These are phyloP conservation scores for Yamadazyma kitorensis DNA, from an alignment of 805 yeast genomes.

Conservation along the genomic window DNA sequence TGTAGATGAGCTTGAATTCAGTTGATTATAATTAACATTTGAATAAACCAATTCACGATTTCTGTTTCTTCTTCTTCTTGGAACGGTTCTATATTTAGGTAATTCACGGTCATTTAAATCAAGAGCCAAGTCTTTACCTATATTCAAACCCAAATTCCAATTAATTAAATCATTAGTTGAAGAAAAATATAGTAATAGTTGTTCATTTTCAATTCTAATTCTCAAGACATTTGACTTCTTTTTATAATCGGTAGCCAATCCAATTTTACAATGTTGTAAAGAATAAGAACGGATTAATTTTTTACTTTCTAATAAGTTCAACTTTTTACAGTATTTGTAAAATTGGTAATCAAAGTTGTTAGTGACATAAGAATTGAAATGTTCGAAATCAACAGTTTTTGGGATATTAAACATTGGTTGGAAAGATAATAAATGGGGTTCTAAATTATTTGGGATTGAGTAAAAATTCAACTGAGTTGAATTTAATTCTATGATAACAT, in stretches of 20 bases:
- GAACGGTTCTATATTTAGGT: conserved; percentile 79
- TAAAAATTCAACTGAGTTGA: conserved; percentile 83
- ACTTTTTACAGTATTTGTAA: conserved; percentile 20
- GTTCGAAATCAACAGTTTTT: conserved; percentile 2
- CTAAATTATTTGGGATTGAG: conserved; percentile 31
- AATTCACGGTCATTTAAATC: conserved; percentile 69
- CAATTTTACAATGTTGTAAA: conserved; percentile 79
- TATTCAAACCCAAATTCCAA: conserved; percentile 72
- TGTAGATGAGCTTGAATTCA: too few relatives aligned
- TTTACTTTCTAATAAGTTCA: conserved; percentile 17
- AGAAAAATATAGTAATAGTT: conserved; percentile 65
- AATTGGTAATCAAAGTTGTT: conserved; percentile 26
- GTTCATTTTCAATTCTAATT: conserved; percentile 79
- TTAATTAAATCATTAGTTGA: conserved; percentile 64
- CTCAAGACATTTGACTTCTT: conserved; percentile 69
- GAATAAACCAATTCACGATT: conserved; percentile 4
- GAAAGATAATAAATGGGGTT: conserved; percentile 23
- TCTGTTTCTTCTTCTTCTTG: conserved; percentile 61
- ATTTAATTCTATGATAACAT: conserved; percentile 68
- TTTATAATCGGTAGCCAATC: conserved; percentile 81
- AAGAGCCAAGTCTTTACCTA: conserved; percentile 76
- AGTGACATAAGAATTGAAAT: conserved; percentile 20
- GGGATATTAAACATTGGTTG: conserved; percentile 8
- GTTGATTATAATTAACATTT: too few relatives aligned
- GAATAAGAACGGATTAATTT: conserved; percentile 64